Base-by-base conservation (phyloP, 768 basidiomycete genomes). In the Phylloporus sp. region DNA sequence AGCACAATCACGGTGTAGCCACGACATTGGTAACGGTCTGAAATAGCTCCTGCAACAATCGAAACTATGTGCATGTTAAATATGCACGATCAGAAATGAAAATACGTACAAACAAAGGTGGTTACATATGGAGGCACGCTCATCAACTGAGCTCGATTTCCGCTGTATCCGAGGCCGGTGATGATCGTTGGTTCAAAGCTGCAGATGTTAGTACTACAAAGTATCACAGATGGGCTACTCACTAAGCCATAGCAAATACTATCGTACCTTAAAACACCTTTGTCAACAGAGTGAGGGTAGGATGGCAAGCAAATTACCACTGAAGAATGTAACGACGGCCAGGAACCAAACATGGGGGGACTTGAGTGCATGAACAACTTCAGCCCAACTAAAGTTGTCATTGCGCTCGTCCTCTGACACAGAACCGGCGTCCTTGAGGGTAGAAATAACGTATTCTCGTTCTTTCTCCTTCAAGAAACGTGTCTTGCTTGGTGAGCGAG, bases 161-260 rank as follows among this genome's bases (percentile, higher is more conserved):
- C 73, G 2, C 73, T 71, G 60, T 78, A 84, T 27, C 84, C 85
- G 3, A 87, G 75, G 9, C 75, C 71, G 29, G 79, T 72, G 6
- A 91, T 80, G 66, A 91, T 87, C 6, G 84, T 82, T 8, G 88
- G 88, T 6, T 80, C 72, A 68, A 91, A 91, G 61, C 88, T 81
- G 32, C 47, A 16, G 18, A 76, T 72, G 15, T 77, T 32, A 56
- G 72, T 45, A 71, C 70, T 1, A 74, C 32, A 73, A 40, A 11
- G 51, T 13, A 7, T 1, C 16, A 20, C 13, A 26, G 12, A 53
- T 27, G 16, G 10, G 10, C 42, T 34, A 29, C 66, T 55, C 47
- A 70, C 67, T 56, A 70, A 28, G 52, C 56, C 18, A 68, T 23
- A 22, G 60, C 54, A 24, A 31, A 52, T 7, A 60, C 5, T 6